Evolutionary conservation across 305 asterid genomes (phyloP).

Genomic region (Fraxinus nigra): DNA sequence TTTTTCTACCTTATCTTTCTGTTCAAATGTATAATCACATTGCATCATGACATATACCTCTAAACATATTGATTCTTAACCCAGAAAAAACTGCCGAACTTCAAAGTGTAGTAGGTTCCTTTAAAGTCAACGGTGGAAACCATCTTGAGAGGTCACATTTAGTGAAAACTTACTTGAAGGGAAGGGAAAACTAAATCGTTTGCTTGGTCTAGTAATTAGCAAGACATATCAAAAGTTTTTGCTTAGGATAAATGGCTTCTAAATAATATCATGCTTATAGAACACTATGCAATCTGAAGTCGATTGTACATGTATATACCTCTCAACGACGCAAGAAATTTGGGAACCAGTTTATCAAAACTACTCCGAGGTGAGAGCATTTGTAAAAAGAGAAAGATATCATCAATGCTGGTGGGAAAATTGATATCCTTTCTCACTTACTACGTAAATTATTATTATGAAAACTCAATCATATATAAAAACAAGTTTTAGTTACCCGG

Average conservation of each 20-base stretch:
- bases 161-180: neutral
- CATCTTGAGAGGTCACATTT: neutral
- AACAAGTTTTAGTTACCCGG: neutral
- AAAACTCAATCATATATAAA: neutral
- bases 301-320: neutral
- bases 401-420: neutral
- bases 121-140: neutral
- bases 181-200: neutral
- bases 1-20: neutral
- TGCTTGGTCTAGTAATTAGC: neutral
- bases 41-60: neutral
- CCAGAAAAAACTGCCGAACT: neutral
- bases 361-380: neutral
- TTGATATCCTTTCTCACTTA: neutral
- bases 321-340: neutral
- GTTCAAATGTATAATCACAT: neutral
- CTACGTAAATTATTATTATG: neutral
- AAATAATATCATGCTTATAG: neutral
- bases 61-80: neutral
- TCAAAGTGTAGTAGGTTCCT: neutral
- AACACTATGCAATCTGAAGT: neutral
- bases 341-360: neutral
- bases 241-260: neutral
- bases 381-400: neutral
- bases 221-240: neutral